A percentile compares a stretch with the other conserved stretches of the same genome.
Conservation (phyloP, 768 basidiomycete genomes). For the Ramaria rubella region DNA sequence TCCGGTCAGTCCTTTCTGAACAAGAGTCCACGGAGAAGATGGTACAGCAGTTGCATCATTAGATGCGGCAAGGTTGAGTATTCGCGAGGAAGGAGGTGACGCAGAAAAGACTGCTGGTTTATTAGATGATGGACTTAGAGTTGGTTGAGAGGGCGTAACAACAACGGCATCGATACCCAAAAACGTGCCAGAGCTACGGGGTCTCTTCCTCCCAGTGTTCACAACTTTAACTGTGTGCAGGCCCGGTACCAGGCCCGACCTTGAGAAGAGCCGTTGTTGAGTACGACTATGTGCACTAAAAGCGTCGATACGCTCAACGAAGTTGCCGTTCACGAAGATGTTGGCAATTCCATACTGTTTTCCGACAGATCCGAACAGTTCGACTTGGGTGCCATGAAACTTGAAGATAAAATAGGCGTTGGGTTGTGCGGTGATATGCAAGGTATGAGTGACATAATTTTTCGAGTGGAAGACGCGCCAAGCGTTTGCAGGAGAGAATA, state of each 20-base stretch:
- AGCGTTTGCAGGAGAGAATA: conserved; percentile 46
- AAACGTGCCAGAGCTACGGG: conserved; percentile 28
- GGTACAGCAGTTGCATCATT: neutral
- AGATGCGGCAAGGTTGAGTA: neutral
- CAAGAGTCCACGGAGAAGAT: conserved; percentile 47
- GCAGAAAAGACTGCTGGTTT: neutral
- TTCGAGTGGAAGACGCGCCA: conserved; percentile 54
- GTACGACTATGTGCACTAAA: conserved; percentile 31
- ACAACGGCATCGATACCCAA: conserved; percentile 63
- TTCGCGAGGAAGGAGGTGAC: conserved; percentile 8
- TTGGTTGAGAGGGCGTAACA: conserved; percentile 35
- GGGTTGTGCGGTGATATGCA: conserved; percentile 42
- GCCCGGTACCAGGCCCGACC: conserved; percentile 42
- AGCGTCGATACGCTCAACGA: conserved; percentile 39
- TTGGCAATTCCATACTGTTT: conserved; percentile 46
- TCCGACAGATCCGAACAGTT: conserved; percentile 66
- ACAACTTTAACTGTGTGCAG: conserved; percentile 60
- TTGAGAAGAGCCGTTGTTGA: conserved; percentile 64
- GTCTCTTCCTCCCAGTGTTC: conserved; percentile 40
- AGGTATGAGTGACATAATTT: conserved; percentile 43
- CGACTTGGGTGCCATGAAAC: conserved; percentile 69
- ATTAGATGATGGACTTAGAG: neutral
- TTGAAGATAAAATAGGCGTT: conserved; percentile 48
- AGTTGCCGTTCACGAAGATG: conserved; percentile 53
- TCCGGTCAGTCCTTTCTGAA: conserved; percentile 63